Percentiles rank a stretch among this genome's conserved stretches.
These are phyloP conservation scores for Suillus lakei DNA, from an alignment of 768 basidiomycete species.

Conservation along the genomic window DNA sequence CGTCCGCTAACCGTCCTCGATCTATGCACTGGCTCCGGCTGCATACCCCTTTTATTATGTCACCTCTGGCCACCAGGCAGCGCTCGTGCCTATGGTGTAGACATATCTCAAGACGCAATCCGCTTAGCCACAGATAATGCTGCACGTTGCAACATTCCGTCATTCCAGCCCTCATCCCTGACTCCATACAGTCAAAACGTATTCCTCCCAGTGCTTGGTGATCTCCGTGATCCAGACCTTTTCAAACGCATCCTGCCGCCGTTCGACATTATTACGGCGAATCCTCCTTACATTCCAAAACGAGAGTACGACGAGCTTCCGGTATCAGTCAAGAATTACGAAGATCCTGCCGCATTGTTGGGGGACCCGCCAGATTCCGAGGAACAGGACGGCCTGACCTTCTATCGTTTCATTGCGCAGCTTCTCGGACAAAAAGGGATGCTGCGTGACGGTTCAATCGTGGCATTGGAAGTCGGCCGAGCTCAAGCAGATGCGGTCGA, in stretches of 20 bases:
- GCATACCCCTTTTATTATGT: conserved; percentile 87
- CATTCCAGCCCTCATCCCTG: conserved; percentile 2
- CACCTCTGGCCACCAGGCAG: conserved; percentile 62
- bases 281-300: conserved; percentile 85
- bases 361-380: conserved; percentile 60
- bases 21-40: conserved; percentile 92
- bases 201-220: conserved; percentile 47
- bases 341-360: conserved; percentile 82
- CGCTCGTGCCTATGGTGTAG: conserved; percentile 64
- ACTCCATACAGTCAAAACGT: conserved; percentile 26
- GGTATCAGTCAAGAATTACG: conserved; percentile 72
- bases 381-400: conserved; percentile 56
- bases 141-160: conserved; percentile 23
- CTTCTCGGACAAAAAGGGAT: conserved; percentile 58
- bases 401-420: conserved; percentile 73
- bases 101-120: conserved; percentile 67
- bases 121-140: conserved; percentile 53
- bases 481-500: conserved; percentile 70
- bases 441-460: conserved; percentile 53
- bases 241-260: conserved; percentile 43
- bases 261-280: conserved; percentile 82
- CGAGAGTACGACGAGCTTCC: conserved; percentile 67
- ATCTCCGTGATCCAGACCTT: conserved; percentile 41
- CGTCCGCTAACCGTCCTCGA: conserved; percentile 64
- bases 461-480: conserved; percentile 84